Percentiles rank a stretch among this genome's conserved stretches.
These are phyloP conservation scores for Fraxinus cuspidata DNA, from an alignment of 257 asterid genomes.

Conservation along the genomic window DNA sequence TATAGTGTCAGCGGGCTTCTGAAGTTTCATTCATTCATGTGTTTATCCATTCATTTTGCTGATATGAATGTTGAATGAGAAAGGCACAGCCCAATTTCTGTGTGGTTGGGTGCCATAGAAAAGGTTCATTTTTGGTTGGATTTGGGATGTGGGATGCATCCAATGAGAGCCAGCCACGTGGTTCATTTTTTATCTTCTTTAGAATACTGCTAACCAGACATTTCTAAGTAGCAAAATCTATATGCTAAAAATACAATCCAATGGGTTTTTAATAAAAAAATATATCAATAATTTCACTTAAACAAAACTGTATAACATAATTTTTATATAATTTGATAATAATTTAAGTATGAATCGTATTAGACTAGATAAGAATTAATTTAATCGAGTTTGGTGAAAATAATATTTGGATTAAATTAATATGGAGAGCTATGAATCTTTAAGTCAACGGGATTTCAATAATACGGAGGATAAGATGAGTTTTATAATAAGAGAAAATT, in stretches of 20 bases:
- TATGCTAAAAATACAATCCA: background rate
- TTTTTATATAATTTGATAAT: too few relatives aligned
- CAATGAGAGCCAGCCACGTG: slow-evolving; percentile 58
- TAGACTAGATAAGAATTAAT: too few relatives aligned
- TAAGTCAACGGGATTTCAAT: too few relatives aligned
- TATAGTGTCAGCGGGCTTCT: slow-evolving; percentile 14
- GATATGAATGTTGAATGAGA: slow-evolving; percentile 26
- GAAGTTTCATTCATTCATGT: slow-evolving; percentile 20
- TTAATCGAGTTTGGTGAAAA: too few relatives aligned
- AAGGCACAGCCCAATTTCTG: slow-evolving; percentile 29
- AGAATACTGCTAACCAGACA: slow-evolving; percentile 39
- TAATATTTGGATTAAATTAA: too few relatives aligned
- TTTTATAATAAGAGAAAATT: too few relatives aligned
- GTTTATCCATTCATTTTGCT: slow-evolving; percentile 22
- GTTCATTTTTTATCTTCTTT: slow-evolving; percentile 47
- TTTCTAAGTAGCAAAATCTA: slow-evolving; percentile 2
- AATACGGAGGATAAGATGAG: too few relatives aligned
- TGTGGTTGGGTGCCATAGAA: slow-evolving; percentile 26
- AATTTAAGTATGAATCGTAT: too few relatives aligned
- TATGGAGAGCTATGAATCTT: too few relatives aligned
- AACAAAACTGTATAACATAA: background rate
- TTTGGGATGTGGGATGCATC: slow-evolving; percentile 23
- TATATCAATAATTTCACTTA: background rate
- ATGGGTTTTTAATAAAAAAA: background rate
- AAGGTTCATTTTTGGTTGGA: slow-evolving; percentile 16